phyloP scores from a whole-genome alignment of 495 filamentous ascomycete genomes.

The Aspergillus indologenus region DNA sequence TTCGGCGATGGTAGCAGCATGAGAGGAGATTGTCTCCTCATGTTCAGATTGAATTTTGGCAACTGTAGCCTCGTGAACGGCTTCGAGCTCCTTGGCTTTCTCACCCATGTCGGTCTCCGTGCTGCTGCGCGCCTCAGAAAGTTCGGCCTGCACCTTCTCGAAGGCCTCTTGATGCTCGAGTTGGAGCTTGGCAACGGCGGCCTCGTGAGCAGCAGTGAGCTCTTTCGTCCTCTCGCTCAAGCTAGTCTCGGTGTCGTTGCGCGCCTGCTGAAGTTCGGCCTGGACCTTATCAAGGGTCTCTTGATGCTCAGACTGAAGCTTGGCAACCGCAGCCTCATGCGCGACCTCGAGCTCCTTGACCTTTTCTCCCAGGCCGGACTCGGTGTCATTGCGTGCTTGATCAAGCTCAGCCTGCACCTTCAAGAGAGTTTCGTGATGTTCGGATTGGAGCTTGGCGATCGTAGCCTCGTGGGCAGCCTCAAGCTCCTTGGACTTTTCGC shows the following conservation, averaged over 20 bases:
- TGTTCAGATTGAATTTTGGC: neutral
- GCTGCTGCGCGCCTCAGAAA: neutral
- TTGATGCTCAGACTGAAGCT: conserved; percentile 1
- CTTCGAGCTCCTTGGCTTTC: neutral
- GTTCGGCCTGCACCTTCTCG: neutral
- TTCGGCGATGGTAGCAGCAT: conserved; percentile 33
- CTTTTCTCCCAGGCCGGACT: neutral
- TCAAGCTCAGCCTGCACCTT: neutral
- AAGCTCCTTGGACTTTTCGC: conserved; percentile 3
- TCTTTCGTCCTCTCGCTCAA: neutral
- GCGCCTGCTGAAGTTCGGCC: neutral
- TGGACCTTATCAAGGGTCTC: neutral
- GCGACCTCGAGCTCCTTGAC: neutral
- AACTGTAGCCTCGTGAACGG: neutral
- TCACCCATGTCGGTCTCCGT: neutral
- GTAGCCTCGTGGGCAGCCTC: neutral
- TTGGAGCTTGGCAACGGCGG: neutral
- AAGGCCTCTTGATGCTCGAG: neutral
- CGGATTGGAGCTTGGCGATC: neutral
- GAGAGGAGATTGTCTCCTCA: conserved; percentile 15
- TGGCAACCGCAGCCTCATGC: neutral
- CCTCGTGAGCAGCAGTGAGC: neutral
- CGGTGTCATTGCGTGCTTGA: neutral
- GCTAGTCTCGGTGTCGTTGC: neutral
- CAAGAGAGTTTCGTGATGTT: neutral